These are phyloP conservation scores for Quercus rubra DNA, from an alignment of 306 rosid genomes.

Conservation along the genomic window DNA sequence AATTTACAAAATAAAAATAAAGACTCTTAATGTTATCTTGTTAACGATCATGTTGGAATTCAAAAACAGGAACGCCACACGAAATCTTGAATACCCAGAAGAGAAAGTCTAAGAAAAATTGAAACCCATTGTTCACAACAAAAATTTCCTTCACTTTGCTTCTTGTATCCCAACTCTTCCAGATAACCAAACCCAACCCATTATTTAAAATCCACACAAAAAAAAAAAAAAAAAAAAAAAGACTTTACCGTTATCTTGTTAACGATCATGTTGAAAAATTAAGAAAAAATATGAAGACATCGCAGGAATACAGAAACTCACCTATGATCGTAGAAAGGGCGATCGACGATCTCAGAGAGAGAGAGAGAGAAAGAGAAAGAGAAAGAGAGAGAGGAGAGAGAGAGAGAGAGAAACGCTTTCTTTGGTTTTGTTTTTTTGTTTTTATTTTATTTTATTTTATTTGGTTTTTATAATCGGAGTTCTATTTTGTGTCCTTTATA, in stretches of 20 bases:
- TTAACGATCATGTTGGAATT: too few species aligned
- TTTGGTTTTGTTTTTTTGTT: too few species aligned
- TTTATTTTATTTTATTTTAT: too few species aligned
- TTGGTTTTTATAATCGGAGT: too few species aligned
- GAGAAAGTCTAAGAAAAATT: too few species aligned
- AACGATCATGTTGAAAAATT: not conserved
- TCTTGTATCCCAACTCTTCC: not conserved
- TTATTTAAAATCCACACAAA: not conserved
- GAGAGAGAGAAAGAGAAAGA: not conserved
- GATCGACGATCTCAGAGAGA: not conserved
- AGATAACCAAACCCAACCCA: not conserved
- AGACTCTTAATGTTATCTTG: too few species aligned
- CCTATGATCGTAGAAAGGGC: not conserved
- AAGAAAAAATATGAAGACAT: not conserved
- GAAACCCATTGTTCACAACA: too few species aligned
- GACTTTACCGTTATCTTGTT: not conserved
- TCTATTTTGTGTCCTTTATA: too few species aligned
- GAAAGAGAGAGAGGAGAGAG: too few species aligned
- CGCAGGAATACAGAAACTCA: not conserved
- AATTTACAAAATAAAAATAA: too few species aligned
- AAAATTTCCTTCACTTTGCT: not conserved
- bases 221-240: not conserved
- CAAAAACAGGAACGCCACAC: too few species aligned
- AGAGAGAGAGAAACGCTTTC: not conserved
- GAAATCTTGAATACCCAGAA: too few species aligned